These are phyloP conservation scores for Dothistroma septosporum DNA, from an alignment of 2,329 filamentous ascomycete species.

Conservation along the genomic window DNA sequence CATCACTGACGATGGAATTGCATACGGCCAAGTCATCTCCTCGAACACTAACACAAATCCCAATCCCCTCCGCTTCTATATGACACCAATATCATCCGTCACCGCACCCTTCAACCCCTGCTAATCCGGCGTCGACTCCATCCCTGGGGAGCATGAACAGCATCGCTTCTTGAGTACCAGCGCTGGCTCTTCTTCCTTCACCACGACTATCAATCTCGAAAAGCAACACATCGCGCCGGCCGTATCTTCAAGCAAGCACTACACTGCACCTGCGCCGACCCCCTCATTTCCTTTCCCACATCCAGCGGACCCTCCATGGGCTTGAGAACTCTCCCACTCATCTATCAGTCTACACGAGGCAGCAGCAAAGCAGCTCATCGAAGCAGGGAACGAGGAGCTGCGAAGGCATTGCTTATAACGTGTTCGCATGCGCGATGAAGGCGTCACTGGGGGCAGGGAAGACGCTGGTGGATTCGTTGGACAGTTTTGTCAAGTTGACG, in stretches of 20 bases:
- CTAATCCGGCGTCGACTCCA: slow-evolving; percentile 34
- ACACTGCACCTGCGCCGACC: slow-evolving; percentile 22
- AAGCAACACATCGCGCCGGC: slow-evolving; percentile 22
- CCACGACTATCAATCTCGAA: slow-evolving; percentile 31
- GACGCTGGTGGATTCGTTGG: slow-evolving; percentile 15
- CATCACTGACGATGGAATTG: slow-evolving; percentile 37
- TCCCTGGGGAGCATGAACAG: slow-evolving; percentile 33
- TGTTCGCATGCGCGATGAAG: slow-evolving; percentile 16
- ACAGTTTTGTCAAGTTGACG: slow-evolving; percentile 17
- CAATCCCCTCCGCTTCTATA: slow-evolving; percentile 35
- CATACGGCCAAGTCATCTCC: slow-evolving; percentile 36
- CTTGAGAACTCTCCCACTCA: slow-evolving; percentile 17
- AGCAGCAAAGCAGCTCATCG: slow-evolving; percentile 13
- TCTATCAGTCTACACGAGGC: slow-evolving; percentile 17
- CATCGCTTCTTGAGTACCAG: slow-evolving; percentile 37
- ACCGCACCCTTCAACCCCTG: slow-evolving; percentile 36
- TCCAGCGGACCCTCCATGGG: slow-evolving; percentile 18
- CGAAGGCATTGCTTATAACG: slow-evolving; percentile 17
- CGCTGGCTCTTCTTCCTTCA: slow-evolving; percentile 34
- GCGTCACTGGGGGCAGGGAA: slow-evolving; percentile 13
- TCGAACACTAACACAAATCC: slow-evolving; percentile 28
- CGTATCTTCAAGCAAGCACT: slow-evolving; percentile 21
- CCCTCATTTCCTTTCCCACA: slow-evolving; percentile 14
- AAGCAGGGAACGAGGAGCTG: slow-evolving; percentile 15
- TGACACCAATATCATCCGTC: slow-evolving; percentile 35